Percentiles rank a stretch among this genome's conserved stretches.
Evolutionary conservation across 2,329 filamentous ascomycete genomes (phyloP).

Genomic region (Basipetospora chlamydospora): DNA sequence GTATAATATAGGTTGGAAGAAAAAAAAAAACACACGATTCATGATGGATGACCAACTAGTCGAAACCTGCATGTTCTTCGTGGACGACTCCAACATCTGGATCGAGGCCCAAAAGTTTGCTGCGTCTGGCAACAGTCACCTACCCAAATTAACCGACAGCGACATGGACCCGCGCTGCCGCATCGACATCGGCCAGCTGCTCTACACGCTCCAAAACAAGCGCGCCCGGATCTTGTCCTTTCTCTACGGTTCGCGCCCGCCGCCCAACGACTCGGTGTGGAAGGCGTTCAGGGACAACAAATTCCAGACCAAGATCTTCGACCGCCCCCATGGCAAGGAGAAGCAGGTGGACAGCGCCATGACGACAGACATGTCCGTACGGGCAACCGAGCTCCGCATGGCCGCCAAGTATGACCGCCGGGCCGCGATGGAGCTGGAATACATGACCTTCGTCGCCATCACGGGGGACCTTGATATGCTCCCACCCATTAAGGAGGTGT

Average conservation of each 20-base stretch:
- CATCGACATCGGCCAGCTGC: conserved; percentile 10
- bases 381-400: conserved; percentile 8
- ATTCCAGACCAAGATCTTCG: conserved; percentile 11
- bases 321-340: conserved; percentile 11
- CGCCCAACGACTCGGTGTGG: conserved; percentile 13
- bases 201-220: conserved; percentile 9
- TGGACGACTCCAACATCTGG: conserved; percentile 13
- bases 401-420: conserved; percentile 2
- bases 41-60: too few relatives aligned
- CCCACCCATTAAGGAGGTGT: conserved; percentile 9
- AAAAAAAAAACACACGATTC: too few relatives aligned
- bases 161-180: conserved; percentile 11
- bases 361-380: conserved; percentile 9
- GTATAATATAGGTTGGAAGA: too few relatives aligned
- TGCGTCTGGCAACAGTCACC: conserved; percentile 9
- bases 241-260: conserved; percentile 13
- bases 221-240: conserved; percentile 7
- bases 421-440: conserved; percentile 1
- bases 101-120: conserved; percentile 13
- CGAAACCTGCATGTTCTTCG: conserved; percentile 11
- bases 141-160: conserved; percentile 12
- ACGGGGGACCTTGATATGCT: conserved; percentile 14
- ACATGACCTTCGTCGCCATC: conserved; percentile 12
- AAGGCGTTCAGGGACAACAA: conserved; percentile 7
- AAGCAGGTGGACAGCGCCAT: conserved; percentile 15